Percentiles rank a stretch among this genome's conserved stretches.
Evolutionary conservation across 2,329 filamentous ascomycete species (phyloP).

Genomic region (Paradendryphiella salina): DNA sequence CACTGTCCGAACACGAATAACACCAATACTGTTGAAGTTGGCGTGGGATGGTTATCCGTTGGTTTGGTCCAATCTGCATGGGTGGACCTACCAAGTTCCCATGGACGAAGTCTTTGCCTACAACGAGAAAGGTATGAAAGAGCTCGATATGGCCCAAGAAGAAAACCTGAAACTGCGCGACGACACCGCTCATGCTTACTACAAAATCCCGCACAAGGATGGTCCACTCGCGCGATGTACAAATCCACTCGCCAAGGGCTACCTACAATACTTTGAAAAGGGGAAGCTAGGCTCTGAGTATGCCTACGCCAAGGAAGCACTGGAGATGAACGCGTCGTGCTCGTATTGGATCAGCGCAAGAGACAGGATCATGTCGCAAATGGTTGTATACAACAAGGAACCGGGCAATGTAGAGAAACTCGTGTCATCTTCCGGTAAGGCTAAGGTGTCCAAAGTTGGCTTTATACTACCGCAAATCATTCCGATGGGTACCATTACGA

Average conservation of each 20-base stretch:
- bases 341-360: slow-evolving; percentile 99
- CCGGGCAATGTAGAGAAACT: slow-evolving; percentile 25
- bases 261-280: slow-evolving; percentile 87
- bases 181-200: slow-evolving; percentile 71
- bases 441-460: slow-evolving; percentile 55
- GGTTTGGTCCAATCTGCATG: slow-evolving; percentile 89
- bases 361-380: slow-evolving; percentile 90
- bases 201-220: slow-evolving; percentile 96
- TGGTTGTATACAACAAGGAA: slow-evolving; percentile 85
- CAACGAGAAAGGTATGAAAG: slow-evolving; percentile 68
- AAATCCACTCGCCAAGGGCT: slow-evolving; percentile 88
- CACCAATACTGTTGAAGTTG: slow-evolving; percentile 79
- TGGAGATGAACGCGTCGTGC: slow-evolving; percentile 98
- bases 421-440: slow-evolving; percentile 24
- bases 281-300: slow-evolving; percentile 87
- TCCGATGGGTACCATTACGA: slow-evolving; percentile 96
- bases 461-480: slow-evolving; percentile 95
- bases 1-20: slow-evolving; percentile 83
- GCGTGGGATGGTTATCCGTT: slow-evolving; percentile 89
- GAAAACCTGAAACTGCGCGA: slow-evolving; percentile 66
- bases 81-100: slow-evolving; percentile 87
- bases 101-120: slow-evolving; percentile 66
- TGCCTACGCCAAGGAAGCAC: slow-evolving; percentile 85
- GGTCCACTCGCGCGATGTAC: slow-evolving; percentile 81
- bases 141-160: slow-evolving; percentile 76